These are phyloP conservation scores for Inonotus hispidus DNA, from an alignment of 1,284 basidiomycete species.

Conservation along the genomic window DNA sequence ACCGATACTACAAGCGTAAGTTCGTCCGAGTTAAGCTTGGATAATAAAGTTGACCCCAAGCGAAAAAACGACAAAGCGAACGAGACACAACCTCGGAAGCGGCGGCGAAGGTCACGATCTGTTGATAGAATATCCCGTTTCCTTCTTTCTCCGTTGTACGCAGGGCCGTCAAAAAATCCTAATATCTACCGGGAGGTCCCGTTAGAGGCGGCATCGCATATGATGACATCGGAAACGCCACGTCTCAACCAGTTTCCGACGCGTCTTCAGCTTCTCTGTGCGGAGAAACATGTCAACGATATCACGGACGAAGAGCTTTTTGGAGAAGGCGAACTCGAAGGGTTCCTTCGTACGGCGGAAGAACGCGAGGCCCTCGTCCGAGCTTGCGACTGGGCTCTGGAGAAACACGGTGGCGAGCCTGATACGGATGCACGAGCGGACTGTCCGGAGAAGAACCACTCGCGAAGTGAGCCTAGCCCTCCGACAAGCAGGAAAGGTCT, in stretches of 20 bases:
- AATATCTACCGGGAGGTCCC: slow-evolving; percentile 19
- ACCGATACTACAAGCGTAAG: slow-evolving; percentile 28
- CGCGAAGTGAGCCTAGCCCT: neutral
- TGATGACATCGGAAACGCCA: slow-evolving; percentile 44
- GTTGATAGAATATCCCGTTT: slow-evolving; percentile 46
- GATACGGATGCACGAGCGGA: slow-evolving; percentile 1
- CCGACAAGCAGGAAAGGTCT: slow-evolving; percentile 14
- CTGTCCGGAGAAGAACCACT: neutral
- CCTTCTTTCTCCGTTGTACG: slow-evolving; percentile 46
- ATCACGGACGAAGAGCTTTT: slow-evolving; percentile 53
- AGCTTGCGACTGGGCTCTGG: slow-evolving; percentile 27
- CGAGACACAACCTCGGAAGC: slow-evolving; percentile 29
- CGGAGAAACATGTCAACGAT: slow-evolving; percentile 44
- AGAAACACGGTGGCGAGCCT: slow-evolving; percentile 25
- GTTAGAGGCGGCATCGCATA: slow-evolving; percentile 32
- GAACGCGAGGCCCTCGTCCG: slow-evolving; percentile 35
- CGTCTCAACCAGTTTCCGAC: slow-evolving; percentile 38
- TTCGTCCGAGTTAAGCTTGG: slow-evolving; percentile 18
- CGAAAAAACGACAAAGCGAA: slow-evolving; percentile 18
- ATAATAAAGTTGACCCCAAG: slow-evolving; percentile 13
- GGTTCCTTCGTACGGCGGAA: slow-evolving; percentile 36
- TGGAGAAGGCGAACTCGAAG: slow-evolving; percentile 47
- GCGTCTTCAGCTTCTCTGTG: slow-evolving; percentile 55
- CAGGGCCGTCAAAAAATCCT: slow-evolving; percentile 19
- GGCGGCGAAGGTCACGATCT: slow-evolving; percentile 33